Base-by-base conservation (phyloP, 805 yeast species). In the Metschnikowia dekortorum region DNA sequence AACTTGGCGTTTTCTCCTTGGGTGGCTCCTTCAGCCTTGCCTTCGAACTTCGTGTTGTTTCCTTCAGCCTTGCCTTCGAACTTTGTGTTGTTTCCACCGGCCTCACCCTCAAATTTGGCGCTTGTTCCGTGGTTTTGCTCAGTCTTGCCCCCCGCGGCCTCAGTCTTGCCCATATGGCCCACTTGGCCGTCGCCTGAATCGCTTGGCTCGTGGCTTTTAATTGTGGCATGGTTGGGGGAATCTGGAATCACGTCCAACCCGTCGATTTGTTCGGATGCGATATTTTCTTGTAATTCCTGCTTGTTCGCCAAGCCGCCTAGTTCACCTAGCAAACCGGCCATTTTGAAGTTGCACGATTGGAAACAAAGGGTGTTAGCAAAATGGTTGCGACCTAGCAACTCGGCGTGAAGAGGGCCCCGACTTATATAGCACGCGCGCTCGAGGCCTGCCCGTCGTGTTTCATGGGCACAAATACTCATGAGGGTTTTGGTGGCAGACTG, bases 401-500 rank as follows among this genome's bases (percentile, higher is more conserved):
- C 11, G 11, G 32, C 45, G 30, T 14, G 10, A 40, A 28, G 35
- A n/a, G 10, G 10, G 32, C 6, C 13, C 22, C 28, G n/a, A n/a
- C 44, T 18, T 31, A 40, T 40, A 16, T 28, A 13, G 29, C 44
- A 40, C 35, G 16, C 44, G 35, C 29, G 35, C 38, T 26, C 13
- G 13, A n/a, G 33, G 11, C 36, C 36, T 37, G 16, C 16, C 6
- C 36, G 4, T 11, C 8, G n/a, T 4, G 8, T 1, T 26, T 18
- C 39, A 36, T 13, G 26, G 26, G 26, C 22, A 16, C 3, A 10
- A 36, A 8, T n/a, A 26, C 32, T 26, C 13, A 26, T 39, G 31
- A n/a, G 8, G n/a, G 41, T 28, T 6, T 39, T 39, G 41, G 70
- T 82, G 1, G 63, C 78, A 3, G 89, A 84, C 56, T 84, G 86